Percentiles rank a stretch among this genome's conserved stretches.
These are phyloP conservation scores for Globisporangium solare DNA, from an alignment of 352 stramenopile genomes.

Conservation along the genomic window DNA sequence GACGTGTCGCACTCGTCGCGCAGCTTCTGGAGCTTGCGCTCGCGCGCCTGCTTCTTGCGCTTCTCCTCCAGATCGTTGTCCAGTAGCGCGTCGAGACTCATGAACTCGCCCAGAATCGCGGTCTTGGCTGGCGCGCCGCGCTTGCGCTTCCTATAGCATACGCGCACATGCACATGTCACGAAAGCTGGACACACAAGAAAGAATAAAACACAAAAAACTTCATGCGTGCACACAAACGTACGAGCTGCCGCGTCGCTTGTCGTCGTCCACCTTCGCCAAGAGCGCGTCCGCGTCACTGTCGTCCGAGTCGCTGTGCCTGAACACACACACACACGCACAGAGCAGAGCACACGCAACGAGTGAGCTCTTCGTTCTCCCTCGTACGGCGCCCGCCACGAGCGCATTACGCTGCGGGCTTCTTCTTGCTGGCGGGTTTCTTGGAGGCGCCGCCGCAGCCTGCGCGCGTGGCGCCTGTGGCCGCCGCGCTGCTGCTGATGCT, in stretches of 20 bases:
- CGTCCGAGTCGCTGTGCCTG: slow-evolving; percentile 4
- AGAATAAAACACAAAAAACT: too few species aligned
- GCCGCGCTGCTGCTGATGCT: slow-evolving; percentile 7
- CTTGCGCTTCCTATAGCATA: slow-evolving; percentile 21
- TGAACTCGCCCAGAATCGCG: slow-evolving; percentile 57
- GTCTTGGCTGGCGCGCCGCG: slow-evolving; percentile 18
- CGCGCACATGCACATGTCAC: not conserved
- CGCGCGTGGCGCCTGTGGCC: not conserved
- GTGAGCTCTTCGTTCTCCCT: too few species aligned
- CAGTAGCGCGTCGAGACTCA: slow-evolving; percentile 72
- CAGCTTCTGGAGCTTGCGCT: slow-evolving; percentile 51
- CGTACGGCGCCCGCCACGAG: not conserved
- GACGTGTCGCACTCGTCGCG: slow-evolving; percentile 39
- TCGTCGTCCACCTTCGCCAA: slow-evolving; percentile 40
- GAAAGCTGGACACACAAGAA: too few species aligned
- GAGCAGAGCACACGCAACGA: too few species aligned
- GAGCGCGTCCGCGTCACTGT: slow-evolving; percentile 34
- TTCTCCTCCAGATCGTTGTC: slow-evolving; percentile 52
- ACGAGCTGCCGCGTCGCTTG: slow-evolving; percentile 29
- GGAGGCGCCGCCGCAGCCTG: not conserved
- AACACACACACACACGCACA: not conserved
- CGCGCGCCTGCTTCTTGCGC: slow-evolving; percentile 49
- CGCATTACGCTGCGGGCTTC: not conserved
- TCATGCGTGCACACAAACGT: not conserved
- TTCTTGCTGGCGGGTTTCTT: slow-evolving; percentile 8